Evolutionary conservation across 2,329 filamentous ascomycete species (phyloP).

Genomic region (Didymella lethalis): DNA sequence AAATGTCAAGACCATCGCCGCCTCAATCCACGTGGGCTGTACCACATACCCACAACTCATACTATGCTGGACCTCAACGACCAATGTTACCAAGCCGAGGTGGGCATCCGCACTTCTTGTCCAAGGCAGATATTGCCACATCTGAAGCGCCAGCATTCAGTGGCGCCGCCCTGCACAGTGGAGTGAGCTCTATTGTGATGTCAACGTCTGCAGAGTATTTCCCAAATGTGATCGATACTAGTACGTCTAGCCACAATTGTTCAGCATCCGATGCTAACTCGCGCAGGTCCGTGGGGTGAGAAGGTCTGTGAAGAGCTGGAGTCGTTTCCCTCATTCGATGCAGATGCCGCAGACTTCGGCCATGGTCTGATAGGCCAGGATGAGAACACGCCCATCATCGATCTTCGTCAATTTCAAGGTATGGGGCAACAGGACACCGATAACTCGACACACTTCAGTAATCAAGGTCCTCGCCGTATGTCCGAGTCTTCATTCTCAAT

Average conservation of each 20-base stretch:
- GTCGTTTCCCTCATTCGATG: slow-evolving; percentile 50
- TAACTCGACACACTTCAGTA: slow-evolving; percentile 46
- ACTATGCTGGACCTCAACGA: slow-evolving; percentile 40
- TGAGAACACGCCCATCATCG: slow-evolving; percentile 53
- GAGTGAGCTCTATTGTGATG: slow-evolving; percentile 5
- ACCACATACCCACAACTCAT: slow-evolving; percentile 45
- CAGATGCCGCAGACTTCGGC: slow-evolving; percentile 49
- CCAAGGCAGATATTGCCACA: slow-evolving; percentile 34
- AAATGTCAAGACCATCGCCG: slow-evolving; percentile 44
- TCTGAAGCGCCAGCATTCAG: slow-evolving; percentile 38
- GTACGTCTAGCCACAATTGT: slow-evolving; percentile 31
- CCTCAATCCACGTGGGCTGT: slow-evolving; percentile 47
- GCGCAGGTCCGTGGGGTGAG: slow-evolving; percentile 49
- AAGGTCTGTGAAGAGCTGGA: slow-evolving; percentile 51
- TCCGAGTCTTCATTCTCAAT: slow-evolving; percentile 78
- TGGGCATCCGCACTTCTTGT: slow-evolving; percentile 35
- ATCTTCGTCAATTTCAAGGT: slow-evolving; percentile 49
- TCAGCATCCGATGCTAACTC: slow-evolving; percentile 28
- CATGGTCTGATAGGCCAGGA: slow-evolving; percentile 50
- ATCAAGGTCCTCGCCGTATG: slow-evolving; percentile 67
- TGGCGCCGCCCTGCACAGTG: slow-evolving; percentile 30
- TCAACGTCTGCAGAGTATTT: slow-evolving; percentile 46
- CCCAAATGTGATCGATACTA: slow-evolving; percentile 48
- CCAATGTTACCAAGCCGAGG: slow-evolving; percentile 33
- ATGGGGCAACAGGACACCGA: slow-evolving; percentile 46